Conservation (phyloP, 176 grass and related monocot species). For the Triticum urartu region DNA sequence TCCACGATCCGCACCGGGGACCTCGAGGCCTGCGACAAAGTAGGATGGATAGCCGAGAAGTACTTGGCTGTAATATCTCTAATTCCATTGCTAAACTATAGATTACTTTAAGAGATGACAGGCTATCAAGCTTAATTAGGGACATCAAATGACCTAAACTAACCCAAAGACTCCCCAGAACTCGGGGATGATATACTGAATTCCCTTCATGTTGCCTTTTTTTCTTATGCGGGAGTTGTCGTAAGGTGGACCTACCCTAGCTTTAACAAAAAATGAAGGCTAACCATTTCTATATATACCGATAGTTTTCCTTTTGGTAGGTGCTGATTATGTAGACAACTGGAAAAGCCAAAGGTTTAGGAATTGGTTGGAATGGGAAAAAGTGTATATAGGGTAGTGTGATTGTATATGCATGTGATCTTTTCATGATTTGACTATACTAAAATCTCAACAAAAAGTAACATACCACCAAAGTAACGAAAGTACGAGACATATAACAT, state of each 20-base stretch:
- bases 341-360: conserved; percentile 33
- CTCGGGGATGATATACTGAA: neutral
- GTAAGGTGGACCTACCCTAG: neutral
- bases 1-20: too few species aligned
- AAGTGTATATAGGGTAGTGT: neutral
- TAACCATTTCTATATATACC: neutral
- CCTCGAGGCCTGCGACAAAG: too few species aligned
- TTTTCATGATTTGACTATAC: conserved; percentile 1
- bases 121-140: neutral
- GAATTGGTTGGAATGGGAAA: conserved; percentile 7
- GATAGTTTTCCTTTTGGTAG: conserved; percentile 26
- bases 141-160: neutral
- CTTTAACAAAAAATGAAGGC: neutral
- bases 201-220: neutral
- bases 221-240: too few species aligned
- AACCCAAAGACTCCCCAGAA: neutral
- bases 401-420: neutral
- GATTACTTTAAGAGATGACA: neutral
- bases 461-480: neutral
- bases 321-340: conserved; percentile 24
- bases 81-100: neutral
- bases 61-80: too few species aligned
- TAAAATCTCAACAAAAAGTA: neutral
- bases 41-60: too few species aligned
- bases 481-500: neutral